A percentile compares a stretch with the other conserved stretches of the same genome.
Conservation (phyloP, 2,329 filamentous ascomycete species). For the Gyromitra esculenta region DNA sequence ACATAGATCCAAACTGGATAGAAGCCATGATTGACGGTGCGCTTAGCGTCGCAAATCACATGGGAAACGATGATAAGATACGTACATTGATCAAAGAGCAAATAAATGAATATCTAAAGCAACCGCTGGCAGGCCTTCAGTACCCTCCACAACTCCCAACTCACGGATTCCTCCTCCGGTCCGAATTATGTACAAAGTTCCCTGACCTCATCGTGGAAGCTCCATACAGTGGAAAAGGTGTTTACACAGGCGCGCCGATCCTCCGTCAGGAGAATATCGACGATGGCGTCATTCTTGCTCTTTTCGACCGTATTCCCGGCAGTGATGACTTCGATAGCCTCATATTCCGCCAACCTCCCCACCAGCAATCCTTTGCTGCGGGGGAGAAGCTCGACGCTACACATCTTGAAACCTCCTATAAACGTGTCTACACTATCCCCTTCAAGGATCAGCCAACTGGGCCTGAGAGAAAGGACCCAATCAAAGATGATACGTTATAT, state of each 20-base stretch:
- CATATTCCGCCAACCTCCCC: slow-evolving; percentile 60
- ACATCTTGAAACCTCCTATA: slow-evolving; percentile 53
- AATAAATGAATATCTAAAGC: slow-evolving; percentile 59
- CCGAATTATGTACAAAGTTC: slow-evolving; percentile 60
- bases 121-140: slow-evolving; percentile 19
- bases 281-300: slow-evolving; percentile 59
- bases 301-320: slow-evolving; percentile 59
- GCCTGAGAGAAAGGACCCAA: neutral
- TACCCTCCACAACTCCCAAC: slow-evolving; percentile 59
- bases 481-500: neutral
- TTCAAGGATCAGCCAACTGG: slow-evolving; percentile 53
- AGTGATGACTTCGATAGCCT: slow-evolving; percentile 57
- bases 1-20: slow-evolving; percentile 63
- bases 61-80: slow-evolving; percentile 57
- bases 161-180: slow-evolving; percentile 62
- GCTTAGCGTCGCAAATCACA: slow-evolving; percentile 62
- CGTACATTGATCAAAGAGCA: slow-evolving; percentile 59
- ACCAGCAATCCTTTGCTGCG: slow-evolving; percentile 61
- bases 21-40: slow-evolving; percentile 64
- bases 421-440: slow-evolving; percentile 33
- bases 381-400: slow-evolving; percentile 51
- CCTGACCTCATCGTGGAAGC: slow-evolving; percentile 60
- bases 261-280: slow-evolving; percentile 59
- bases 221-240: neutral
- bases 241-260: slow-evolving; percentile 53